Evolutionary conservation across 306 rosid species (phyloP).

Genomic region (Dicorynia guianensis): DNA sequence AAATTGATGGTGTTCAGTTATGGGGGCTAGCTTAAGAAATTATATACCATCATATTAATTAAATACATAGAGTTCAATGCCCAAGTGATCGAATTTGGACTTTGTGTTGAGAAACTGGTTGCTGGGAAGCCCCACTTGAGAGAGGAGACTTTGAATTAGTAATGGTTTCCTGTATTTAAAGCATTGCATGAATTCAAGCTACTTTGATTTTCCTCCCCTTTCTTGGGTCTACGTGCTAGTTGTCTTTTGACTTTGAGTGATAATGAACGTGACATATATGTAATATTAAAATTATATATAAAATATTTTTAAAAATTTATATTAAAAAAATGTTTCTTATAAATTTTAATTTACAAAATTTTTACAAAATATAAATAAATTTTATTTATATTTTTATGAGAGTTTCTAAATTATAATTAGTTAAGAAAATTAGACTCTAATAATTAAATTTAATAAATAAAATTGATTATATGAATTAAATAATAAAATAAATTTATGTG

Average conservation of each 20-base stretch:
- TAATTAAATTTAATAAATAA: too few species aligned
- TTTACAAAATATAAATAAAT: too few species aligned
- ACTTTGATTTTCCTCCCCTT: background rate
- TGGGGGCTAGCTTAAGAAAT: constrained; percentile 19
- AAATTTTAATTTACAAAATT: too few species aligned
- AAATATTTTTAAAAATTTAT: background rate
- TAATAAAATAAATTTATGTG: background rate
- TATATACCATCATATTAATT: background rate
- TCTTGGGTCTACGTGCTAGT: background rate
- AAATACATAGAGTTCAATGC: too few species aligned
- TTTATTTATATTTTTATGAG: too few species aligned
- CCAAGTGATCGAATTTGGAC: constrained; percentile 21
- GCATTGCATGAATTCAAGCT: background rate
- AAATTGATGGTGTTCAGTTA: constrained; percentile 11
- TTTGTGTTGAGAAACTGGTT: background rate
- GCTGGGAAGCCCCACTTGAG: background rate
- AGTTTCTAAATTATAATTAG: too few species aligned
- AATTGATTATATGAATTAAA: background rate
- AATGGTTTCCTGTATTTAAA: background rate
- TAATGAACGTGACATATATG: background rate
- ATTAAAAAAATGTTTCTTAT: too few species aligned
- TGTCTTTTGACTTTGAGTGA: constrained; percentile 10
- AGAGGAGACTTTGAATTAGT: constrained; percentile 10
- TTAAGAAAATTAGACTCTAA: too few species aligned
- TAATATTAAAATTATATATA: background rate